These are phyloP conservation scores for Trichoderma parareesei DNA, from an alignment of 495 filamentous ascomycete genomes.

Conservation along the genomic window DNA sequence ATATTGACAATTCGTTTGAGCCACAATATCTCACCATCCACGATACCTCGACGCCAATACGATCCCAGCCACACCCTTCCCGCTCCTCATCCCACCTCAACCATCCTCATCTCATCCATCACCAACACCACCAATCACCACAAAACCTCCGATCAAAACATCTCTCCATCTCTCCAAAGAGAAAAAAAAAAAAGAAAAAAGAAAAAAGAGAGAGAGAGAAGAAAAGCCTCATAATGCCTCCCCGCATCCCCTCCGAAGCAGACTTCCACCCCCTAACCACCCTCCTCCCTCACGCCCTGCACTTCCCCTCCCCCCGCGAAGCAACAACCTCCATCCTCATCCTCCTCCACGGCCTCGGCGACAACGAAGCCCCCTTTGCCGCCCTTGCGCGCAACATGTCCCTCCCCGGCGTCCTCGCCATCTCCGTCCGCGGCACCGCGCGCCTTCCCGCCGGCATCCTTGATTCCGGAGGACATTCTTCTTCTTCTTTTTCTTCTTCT, in stretches of 20 bases:
- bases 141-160: too few relatives aligned
- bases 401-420: slow-evolving; percentile 70
- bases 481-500: slow-evolving; percentile 18
- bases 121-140: background rate
- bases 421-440: slow-evolving; percentile 67
- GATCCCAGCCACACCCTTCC: background rate
- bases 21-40: background rate
- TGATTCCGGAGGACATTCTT: too few relatives aligned
- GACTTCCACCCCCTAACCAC: slow-evolving; percentile 28
- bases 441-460: slow-evolving; percentile 53
- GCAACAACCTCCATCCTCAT: slow-evolving; percentile 66
- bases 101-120: background rate
- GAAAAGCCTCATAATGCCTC: slow-evolving; percentile 20
- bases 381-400: slow-evolving; percentile 62
- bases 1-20: too few relatives aligned
- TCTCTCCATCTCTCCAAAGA: too few relatives aligned
- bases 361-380: slow-evolving; percentile 61
- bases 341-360: slow-evolving; percentile 86
- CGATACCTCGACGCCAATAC: background rate
- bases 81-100: too few relatives aligned
- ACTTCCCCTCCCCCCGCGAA: slow-evolving; percentile 32
- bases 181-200: background rate
- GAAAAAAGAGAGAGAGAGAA: background rate
- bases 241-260: slow-evolving; percentile 27
- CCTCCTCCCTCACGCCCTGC: slow-evolving; percentile 22